Evolutionary conservation across 1,139 yeast species (phyloP), one percentile per base, ranked within the genome.

Genomic region (Hyphopichia burtonii): DNA sequence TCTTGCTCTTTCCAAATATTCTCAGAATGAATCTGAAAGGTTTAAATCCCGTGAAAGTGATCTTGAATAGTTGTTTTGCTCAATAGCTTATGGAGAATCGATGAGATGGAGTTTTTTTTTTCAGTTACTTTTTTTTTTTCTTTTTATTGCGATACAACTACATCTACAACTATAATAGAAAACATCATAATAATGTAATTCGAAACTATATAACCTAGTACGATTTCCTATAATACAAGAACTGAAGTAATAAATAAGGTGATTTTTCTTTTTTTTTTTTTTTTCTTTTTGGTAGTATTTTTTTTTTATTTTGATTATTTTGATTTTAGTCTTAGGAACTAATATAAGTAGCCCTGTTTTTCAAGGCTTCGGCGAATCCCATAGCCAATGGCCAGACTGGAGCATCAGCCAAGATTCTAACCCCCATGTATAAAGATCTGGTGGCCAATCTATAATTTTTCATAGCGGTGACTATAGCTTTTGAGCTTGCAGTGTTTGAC

Each of bases 361-460:
- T 83, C 53, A 85, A 68, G 4, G 88, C 89, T 56, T 83, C 90
- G 0, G 90, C 90, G 63, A 84, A 83, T 15, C 83, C 76, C 61
- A 84, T 68, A 1, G 89, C 86, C 42, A 83, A 74, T 1, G 93
- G 91, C 93, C 93, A 85, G 14, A 85, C 83, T 2, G 93, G 91
- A 0, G 90, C 89, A 65, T 85, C 90, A 2, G 89, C 88, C 42
- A 86, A 68, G 27, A 85, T 80, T 47, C 89, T 68, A 12, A 85
- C 84, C 23, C 93, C 93, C 42, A 85, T 62, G 46, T 82, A 80
- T 39, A 84, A 61, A 23, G 81, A 74, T 53, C 81, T 76, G 22
- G 76, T 68, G 8, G 86, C 78, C 32, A 84, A 64, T 50, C 77
- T 68, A 6, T 80, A 74, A 25, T 68, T 66, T 32, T 45, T 48